These are phyloP conservation scores for Mollisiaceae sp. DNA, from an alignment of 2,329 filamentous ascomycete species.

Conservation along the genomic window DNA sequence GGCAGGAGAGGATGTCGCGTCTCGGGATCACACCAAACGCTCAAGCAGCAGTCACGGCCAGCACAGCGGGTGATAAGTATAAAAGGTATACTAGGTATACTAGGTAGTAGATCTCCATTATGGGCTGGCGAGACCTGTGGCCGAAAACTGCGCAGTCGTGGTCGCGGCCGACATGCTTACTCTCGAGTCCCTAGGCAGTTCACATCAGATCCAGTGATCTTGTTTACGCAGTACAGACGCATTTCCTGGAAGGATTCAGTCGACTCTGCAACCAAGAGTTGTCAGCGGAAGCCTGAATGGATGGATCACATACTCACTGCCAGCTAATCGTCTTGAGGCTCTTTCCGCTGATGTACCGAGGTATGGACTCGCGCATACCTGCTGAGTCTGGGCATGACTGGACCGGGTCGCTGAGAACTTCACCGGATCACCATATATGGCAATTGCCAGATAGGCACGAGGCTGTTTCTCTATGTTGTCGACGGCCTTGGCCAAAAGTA, in stretches of 20 bases:
- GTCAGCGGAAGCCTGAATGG: constrained; percentile 19
- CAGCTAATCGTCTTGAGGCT: not conserved
- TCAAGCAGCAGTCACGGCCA: too few relatives aligned
- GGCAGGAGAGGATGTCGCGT: too few relatives aligned
- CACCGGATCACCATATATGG: not conserved
- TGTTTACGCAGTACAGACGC: not conserved
- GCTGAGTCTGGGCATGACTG: not conserved
- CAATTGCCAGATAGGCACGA: not conserved
- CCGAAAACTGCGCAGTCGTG: not conserved
- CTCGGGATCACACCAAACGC: too few relatives aligned
- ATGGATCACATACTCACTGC: constrained; percentile 4
- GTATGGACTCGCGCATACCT: not conserved
- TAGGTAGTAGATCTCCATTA: too few relatives aligned
- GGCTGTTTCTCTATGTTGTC: not conserved
- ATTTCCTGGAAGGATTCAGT: constrained; percentile 14
- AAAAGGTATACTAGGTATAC: too few relatives aligned
- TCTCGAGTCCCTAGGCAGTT: too few relatives aligned
- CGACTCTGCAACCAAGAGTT: constrained; percentile 14
- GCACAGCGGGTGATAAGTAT: too few relatives aligned
- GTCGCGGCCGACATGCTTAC: not conserved
- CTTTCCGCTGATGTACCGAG: not conserved
- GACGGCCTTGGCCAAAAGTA: not conserved
- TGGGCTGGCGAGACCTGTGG: too few relatives aligned
- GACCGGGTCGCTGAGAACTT: not conserved
- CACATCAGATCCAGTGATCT: too few relatives aligned